Evolutionary conservation across 176 grass and related monocot genomes (phyloP).

Genomic region (Carex scoparia): DNA sequence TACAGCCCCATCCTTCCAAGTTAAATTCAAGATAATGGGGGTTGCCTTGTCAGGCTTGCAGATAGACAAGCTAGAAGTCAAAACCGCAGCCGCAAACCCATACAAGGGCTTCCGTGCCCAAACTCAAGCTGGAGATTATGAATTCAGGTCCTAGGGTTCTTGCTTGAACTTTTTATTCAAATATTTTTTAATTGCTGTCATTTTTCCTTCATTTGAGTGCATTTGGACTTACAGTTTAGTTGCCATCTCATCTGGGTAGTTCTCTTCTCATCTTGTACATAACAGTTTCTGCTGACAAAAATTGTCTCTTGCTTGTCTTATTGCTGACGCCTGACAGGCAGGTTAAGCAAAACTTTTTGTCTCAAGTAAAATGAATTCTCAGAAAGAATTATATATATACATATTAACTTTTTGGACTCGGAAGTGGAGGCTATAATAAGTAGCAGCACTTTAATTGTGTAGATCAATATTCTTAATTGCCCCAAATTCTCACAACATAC

Average conservation of each 20-base stretch:
- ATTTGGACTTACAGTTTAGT: not conserved
- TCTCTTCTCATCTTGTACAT: not conserved
- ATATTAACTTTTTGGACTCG: too few relatives aligned
- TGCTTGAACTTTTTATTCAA: not conserved
- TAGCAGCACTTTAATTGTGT: not conserved
- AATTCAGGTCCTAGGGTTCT: constrained; percentile 60
- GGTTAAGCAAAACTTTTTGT: not conserved
- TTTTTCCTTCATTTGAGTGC: not conserved
- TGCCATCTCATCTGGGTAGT: not conserved
- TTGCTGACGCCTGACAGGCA: too few relatives aligned
- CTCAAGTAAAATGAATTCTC: not conserved
- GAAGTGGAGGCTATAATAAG: too few relatives aligned
- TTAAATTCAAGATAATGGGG: constrained; percentile 91
- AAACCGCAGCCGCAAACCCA: constrained; percentile 49
- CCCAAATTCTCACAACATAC: too few relatives aligned
- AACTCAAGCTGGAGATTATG: constrained; percentile 83
- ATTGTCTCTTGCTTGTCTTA: not conserved
- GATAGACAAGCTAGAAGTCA: constrained; percentile 85
- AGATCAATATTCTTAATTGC: not conserved
- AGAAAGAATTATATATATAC: too few relatives aligned
- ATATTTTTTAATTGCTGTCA: not conserved
- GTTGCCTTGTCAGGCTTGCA: constrained; percentile 78
- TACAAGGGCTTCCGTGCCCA: constrained; percentile 94
- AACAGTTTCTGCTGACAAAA: not conserved
- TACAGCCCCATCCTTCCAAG: constrained; percentile 59